A percentile compares a stretch with the other conserved stretches of the same genome.
phyloP scores from a whole-genome alignment of 2,329 filamentous ascomycete species.

The Aspergillus sp. region DNA sequence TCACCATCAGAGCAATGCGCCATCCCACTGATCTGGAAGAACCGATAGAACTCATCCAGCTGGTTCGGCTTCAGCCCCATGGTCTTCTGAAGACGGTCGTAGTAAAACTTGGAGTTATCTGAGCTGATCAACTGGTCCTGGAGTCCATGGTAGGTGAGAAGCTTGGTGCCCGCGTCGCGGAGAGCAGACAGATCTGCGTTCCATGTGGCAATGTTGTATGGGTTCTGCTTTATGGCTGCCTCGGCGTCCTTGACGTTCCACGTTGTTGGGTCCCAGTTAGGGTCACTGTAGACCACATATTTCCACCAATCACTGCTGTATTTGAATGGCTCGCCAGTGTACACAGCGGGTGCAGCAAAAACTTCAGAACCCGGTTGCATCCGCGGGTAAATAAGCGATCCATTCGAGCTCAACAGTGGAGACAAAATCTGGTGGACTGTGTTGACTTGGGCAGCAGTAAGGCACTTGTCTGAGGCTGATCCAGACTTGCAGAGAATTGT shows the following conservation, averaged over 20 bases:
- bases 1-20: constrained; percentile 48
- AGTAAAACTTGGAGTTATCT: constrained; percentile 53
- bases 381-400: constrained; percentile 27
- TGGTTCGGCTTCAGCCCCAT: constrained; percentile 35
- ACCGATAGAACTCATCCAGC: constrained; percentile 46
- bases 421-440: constrained; percentile 23
- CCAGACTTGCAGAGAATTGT: constrained; percentile 32
- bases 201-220: constrained; percentile 51
- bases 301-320: constrained; percentile 31
- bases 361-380: constrained; percentile 13
- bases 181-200: constrained; percentile 51
- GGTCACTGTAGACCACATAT: constrained; percentile 44
- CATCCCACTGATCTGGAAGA: constrained; percentile 58
- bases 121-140: constrained; percentile 54
- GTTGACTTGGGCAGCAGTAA: constrained; percentile 46
- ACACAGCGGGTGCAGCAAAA: constrained; percentile 7
- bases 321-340: constrained; percentile 10
- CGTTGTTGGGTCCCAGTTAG: constrained; percentile 38
- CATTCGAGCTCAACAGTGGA: constrained; percentile 21
- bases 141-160: constrained; percentile 45
- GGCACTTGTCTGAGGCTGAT: constrained; percentile 33
- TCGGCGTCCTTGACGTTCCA: constrained; percentile 41
- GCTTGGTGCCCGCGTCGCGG: constrained; percentile 43
- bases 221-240: constrained; percentile 39
- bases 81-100: constrained; percentile 43